phyloP scores from a whole-genome alignment of 176 grass and related monocot species.

The Oryza punctata region DNA sequence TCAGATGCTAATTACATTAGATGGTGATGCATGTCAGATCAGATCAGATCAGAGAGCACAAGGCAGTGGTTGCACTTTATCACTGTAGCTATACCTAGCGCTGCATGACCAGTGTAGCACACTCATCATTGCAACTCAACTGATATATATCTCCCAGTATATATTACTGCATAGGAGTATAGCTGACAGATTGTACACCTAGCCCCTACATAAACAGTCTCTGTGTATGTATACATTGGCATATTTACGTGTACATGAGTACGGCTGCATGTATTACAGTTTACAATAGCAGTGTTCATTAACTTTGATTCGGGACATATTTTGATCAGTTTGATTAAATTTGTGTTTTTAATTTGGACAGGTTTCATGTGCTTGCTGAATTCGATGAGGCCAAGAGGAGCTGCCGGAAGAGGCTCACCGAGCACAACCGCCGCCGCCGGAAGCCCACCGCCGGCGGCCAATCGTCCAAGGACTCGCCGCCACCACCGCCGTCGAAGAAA shows the following conservation, averaged over 20 bases:
- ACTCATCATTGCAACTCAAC: constrained; percentile 2
- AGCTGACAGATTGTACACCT: not conserved
- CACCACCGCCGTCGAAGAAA: constrained; percentile 31
- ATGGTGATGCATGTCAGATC: not conserved
- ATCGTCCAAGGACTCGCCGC: not conserved
- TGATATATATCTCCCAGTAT: not conserved
- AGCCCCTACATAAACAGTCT: not conserved
- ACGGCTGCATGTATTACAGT: not conserved
- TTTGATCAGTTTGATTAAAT: not conserved
- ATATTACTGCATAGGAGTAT: not conserved
- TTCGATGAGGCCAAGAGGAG: constrained; percentile 75
- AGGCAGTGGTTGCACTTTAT: not conserved
- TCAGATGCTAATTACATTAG: not conserved
- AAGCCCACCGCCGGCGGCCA: constrained; percentile 38
- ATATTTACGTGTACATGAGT: not conserved
- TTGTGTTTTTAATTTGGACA: constrained; percentile 4
- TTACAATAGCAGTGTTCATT: not conserved
- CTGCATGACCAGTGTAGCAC: constrained; percentile 10
- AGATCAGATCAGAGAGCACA: not conserved
- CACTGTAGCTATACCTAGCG: not conserved
- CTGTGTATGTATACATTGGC: not conserved
- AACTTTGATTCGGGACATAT: too few relatives aligned
- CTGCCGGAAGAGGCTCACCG: constrained; percentile 67
- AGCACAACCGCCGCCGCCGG: constrained; percentile 75
- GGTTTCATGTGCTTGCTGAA: constrained; percentile 70